Evolutionary conservation across 345 rosid species (phyloP).

Genomic region (Melaleuca quinquenervia): DNA sequence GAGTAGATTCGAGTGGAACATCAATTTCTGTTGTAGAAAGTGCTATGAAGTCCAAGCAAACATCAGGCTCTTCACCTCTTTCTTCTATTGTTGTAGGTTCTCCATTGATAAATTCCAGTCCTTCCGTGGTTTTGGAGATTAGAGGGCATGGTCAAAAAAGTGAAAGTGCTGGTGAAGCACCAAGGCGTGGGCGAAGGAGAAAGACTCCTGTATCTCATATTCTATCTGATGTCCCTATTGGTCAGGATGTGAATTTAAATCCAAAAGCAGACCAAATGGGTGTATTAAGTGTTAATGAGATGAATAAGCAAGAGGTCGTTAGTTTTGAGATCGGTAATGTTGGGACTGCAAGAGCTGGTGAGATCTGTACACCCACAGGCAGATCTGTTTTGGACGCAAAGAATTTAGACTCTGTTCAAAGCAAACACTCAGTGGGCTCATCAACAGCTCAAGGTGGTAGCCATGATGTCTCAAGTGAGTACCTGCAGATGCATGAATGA

Average conservation of each 20-base stretch:
- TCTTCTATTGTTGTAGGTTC: conserved; percentile 12
- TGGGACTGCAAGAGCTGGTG: neutral
- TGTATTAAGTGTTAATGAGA: neutral
- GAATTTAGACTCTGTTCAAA: neutral
- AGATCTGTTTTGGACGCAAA: neutral
- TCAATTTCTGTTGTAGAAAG: conserved; percentile 14
- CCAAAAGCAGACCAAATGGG: neutral
- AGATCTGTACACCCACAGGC: neutral
- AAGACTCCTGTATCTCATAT: conserved; percentile 16
- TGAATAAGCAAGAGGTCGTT: neutral
- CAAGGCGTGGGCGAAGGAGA: conserved; percentile 31
- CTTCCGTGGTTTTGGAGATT: conserved; percentile 9
- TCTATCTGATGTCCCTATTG: conserved; percentile 10
- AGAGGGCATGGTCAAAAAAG: conserved; percentile 37
- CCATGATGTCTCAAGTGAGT: neutral
- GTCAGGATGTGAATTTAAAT: conserved; percentile 2
- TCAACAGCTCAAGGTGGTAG: neutral
- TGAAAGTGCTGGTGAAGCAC: conserved; percentile 18
- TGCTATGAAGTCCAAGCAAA: conserved; percentile 17
- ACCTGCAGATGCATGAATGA: neutral
- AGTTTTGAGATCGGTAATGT: neutral
- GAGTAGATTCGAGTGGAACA: conserved; percentile 5
- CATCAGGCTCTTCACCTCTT: conserved; percentile 1
- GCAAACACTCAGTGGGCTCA: neutral
- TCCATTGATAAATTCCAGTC: neutral